Evolutionary conservation across 2,329 filamentous ascomycete genomes (phyloP).

Genomic region (Sporothrix humicola): DNA sequence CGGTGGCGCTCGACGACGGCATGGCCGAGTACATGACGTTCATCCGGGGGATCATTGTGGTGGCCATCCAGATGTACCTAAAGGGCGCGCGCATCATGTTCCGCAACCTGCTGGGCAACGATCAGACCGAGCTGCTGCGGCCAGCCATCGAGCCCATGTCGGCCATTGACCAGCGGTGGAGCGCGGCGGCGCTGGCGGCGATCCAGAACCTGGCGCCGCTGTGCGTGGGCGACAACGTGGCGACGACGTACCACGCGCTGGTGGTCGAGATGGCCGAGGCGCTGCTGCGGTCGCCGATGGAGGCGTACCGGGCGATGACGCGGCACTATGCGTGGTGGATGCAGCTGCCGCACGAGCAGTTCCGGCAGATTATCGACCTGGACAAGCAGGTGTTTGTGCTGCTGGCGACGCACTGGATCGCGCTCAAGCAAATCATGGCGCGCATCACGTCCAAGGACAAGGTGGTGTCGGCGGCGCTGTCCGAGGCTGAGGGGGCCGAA

Average conservation of each 20-base stretch:
- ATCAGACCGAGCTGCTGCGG: slow-evolving; percentile 50
- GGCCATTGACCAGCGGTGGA: slow-evolving; percentile 51
- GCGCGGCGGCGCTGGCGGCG: slow-evolving; percentile 53
- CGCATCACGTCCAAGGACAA: slow-evolving; percentile 49
- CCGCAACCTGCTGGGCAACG: slow-evolving; percentile 51
- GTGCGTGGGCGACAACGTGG: slow-evolving; percentile 49
- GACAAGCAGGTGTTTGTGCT: slow-evolving; percentile 54
- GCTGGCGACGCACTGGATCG: slow-evolving; percentile 61
- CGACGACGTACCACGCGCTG: slow-evolving; percentile 54
- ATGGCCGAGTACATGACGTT: slow-evolving; percentile 67
- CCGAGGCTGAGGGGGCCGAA: not conserved
- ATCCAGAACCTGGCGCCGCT: slow-evolving; percentile 53
- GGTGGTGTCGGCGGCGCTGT: slow-evolving; percentile 19
- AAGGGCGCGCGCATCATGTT: slow-evolving; percentile 58
- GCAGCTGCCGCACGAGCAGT: slow-evolving; percentile 58
- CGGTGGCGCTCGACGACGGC: slow-evolving; percentile 62
- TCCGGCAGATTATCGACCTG: slow-evolving; percentile 57
- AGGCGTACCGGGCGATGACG: slow-evolving; percentile 59
- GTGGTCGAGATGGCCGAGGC: slow-evolving; percentile 57
- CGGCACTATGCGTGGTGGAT: slow-evolving; percentile 64
- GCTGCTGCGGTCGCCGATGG: slow-evolving; percentile 59
- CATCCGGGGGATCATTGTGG: slow-evolving; percentile 61
- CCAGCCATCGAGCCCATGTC: slow-evolving; percentile 54
- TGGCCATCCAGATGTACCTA: slow-evolving; percentile 62
- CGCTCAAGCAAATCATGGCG: slow-evolving; percentile 60